Conservation (phyloP, 441 rosid species). For the Pelargonium citronellum region DNA sequence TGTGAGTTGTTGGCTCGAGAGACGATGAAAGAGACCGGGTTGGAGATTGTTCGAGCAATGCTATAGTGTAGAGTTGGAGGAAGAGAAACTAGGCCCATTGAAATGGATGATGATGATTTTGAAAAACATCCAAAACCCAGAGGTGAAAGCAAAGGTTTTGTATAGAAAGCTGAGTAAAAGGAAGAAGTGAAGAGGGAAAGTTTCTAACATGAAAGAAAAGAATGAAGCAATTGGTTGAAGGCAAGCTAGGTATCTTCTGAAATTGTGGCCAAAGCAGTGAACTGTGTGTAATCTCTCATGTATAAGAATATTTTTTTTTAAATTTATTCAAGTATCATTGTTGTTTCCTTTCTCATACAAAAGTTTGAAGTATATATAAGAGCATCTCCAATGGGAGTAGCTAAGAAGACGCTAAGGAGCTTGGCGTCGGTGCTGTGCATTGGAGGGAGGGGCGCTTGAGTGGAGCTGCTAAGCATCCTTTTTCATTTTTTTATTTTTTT, state of each 20-base stretch:
- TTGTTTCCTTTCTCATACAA: no score
- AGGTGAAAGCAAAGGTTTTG: not conserved
- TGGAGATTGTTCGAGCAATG: slow-evolving; percentile 10
- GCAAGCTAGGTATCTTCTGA: not conserved
- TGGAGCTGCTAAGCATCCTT: no score
- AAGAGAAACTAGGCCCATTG: slow-evolving; percentile 27
- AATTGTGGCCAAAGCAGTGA: not conserved
- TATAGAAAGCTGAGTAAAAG: not conserved
- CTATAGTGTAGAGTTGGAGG: slow-evolving; percentile 10
- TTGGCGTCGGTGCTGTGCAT: no score
- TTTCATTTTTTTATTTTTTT: no score
- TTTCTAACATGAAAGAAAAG: slow-evolving; percentile 1
- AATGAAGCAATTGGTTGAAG: slow-evolving; percentile 6
- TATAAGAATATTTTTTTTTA: no score
- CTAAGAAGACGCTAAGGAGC: no score
- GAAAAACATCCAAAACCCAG: not conserved
- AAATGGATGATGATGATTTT: not conserved
- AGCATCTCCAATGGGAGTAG: no score
- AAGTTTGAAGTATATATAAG: no score
- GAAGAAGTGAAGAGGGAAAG: not conserved
- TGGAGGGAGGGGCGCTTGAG: no score
- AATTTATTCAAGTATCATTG: no score
- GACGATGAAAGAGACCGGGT: not conserved
- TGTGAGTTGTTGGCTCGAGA: slow-evolving; percentile 13
- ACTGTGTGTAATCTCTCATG: no score